These are phyloP conservation scores for Paecilomyces sp. DNA, from an alignment of 2,329 filamentous ascomycete species.

Conservation along the genomic window DNA sequence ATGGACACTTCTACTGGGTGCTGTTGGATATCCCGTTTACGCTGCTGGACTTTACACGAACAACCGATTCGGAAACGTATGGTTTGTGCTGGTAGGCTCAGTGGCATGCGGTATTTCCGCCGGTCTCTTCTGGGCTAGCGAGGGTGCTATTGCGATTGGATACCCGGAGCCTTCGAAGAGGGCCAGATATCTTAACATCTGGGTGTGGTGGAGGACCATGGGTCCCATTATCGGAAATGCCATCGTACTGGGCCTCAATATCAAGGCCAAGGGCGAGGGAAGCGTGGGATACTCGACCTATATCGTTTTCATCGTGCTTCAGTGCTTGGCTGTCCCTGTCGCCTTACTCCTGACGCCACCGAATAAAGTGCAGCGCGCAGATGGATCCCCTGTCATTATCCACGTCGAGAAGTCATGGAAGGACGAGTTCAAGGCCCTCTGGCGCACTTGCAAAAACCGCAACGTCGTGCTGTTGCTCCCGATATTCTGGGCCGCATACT, in stretches of 20 bases:
- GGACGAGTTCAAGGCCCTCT: constrained; percentile 33
- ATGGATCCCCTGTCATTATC: constrained; percentile 34
- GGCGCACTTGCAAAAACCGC: constrained; percentile 17
- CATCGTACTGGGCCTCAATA: constrained; percentile 41
- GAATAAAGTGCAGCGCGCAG: constrained; percentile 36
- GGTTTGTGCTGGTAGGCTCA: constrained; percentile 46
- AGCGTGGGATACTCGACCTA: constrained; percentile 32
- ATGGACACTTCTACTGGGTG: constrained; percentile 36
- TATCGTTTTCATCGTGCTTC: constrained; percentile 37
- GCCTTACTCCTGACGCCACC: constrained; percentile 34
- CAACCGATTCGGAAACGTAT: constrained; percentile 38
- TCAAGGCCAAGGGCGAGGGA: constrained; percentile 8
- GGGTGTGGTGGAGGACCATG: constrained; percentile 45
- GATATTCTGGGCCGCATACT: constrained; percentile 39
- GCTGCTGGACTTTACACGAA: constrained; percentile 41
- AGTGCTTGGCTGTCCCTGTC: constrained; percentile 28
- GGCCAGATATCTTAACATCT: constrained; percentile 42
- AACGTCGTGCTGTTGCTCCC: constrained; percentile 35
- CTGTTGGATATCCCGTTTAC: constrained; percentile 44
- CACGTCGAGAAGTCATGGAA: constrained; percentile 30
- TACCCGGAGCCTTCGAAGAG: constrained; percentile 43
- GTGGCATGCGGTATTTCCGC: constrained; percentile 44
- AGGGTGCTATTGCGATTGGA: constrained; percentile 44
- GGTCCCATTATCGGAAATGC: constrained; percentile 44
- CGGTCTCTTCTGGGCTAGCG: constrained; percentile 46